phyloP scores from a whole-genome alignment of 805 yeast species.

The Suhomyces prunicola region DNA sequence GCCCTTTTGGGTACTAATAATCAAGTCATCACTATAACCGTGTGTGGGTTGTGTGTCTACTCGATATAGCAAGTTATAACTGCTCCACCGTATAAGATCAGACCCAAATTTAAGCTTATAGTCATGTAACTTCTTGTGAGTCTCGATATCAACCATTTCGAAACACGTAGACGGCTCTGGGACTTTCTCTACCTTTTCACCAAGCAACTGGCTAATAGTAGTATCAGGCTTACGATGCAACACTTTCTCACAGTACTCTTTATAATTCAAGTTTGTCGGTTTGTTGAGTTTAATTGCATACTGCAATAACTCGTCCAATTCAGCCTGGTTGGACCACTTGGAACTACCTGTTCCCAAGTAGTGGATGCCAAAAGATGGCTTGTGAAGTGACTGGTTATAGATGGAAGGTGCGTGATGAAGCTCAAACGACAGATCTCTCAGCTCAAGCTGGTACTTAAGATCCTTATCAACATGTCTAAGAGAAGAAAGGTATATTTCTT shows the following conservation, averaged over 20 bases:
- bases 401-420: constrained; percentile 5
- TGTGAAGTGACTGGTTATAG: constrained; percentile 4
- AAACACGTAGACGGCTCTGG: constrained; percentile 1
- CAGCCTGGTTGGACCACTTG: constrained; percentile 29
- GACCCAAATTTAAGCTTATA: constrained; percentile 15
- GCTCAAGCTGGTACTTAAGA: constrained; percentile 47
- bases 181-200: not conserved
- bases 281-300: constrained; percentile 26
- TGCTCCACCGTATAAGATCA: constrained; percentile 21
- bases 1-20: not conserved
- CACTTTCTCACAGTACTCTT: constrained; percentile 1
- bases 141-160: constrained; percentile 24
- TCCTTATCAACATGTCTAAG: constrained; percentile 57
- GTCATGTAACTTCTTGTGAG: constrained; percentile 9
- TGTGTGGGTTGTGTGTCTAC: not conserved
- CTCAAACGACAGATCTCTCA: constrained; percentile 22
- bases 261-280: constrained; percentile 1
- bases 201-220: not conserved
- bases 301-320: constrained; percentile 26
- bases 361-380: constrained; percentile 1
- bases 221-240: not conserved
- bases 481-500: constrained; percentile 43
- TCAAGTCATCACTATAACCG: not conserved
- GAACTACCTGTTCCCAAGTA: constrained; percentile 22
- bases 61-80: constrained; percentile 16